Base-by-base conservation (phyloP, 441 rosid genomes). In the Bruguiera hainesii region DNA sequence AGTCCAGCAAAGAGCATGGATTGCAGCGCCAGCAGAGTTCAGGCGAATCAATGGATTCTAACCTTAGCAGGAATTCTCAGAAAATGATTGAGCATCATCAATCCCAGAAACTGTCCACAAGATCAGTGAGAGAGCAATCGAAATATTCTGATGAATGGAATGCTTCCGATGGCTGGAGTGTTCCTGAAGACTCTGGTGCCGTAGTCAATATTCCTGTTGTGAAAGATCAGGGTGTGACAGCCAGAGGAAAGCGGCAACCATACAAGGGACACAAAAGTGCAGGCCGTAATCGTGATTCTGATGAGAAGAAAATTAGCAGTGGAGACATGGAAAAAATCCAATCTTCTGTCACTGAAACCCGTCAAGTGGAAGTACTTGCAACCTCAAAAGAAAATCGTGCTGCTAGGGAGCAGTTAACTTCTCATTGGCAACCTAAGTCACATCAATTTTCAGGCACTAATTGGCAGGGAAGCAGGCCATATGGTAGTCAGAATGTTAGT, bases 351-450 rank as follows among this genome's bases (percentile, higher is more conserved):
- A 56, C 81, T 69, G 87, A 82, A 8, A 55, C 16, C 28, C 10
- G 25, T 55, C 93, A 75, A 60, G 62, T 70, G 33, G 90, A 81
- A 65, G 63, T 70, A 56, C 74, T 67, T 66, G 71, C 78, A 78
- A 66, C 71, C 63, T 77, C 84, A 59, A 88, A 81, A 78, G 97
- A 88, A 75, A 80, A 66, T 57, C 83, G 74, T 77, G 75, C 63
- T 75, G 66, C 57, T 67, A 91, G 85, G 29, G 96, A 91, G 61
- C 81, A 80, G 63, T 68, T 84, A 61, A 33, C 84, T 66, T 67
- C 90, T 72, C 97, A 88, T 16, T 91, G 97, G 97, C 91, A 91
- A 68, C 97, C 90, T 21, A 94, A 82, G 73, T 71, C 85, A 26
- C 90, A 83, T 48, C 19, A 84, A 71, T 63, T 61, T 39, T 74